A percentile compares a stretch with the other conserved stretches of the same genome.
phyloP scores from a whole-genome alignment of 73 alveolate genomes.

The Tetrahymena malaccensis region DNA sequence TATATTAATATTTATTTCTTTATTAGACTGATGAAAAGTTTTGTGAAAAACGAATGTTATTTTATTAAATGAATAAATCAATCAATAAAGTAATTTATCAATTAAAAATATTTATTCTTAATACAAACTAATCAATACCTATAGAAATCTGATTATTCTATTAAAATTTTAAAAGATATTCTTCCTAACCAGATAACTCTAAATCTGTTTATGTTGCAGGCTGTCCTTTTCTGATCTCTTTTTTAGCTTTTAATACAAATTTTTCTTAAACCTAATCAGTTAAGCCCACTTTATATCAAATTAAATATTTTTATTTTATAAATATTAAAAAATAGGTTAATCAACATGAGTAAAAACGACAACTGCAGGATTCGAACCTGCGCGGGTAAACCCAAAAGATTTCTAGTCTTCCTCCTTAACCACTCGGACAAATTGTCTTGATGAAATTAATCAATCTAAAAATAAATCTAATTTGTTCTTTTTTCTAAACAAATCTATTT shows the following conservation, averaged over 20 bases:
- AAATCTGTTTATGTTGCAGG: background rate
- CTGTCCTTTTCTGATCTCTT: background rate
- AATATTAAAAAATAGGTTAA: background rate
- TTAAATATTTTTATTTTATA: background rate
- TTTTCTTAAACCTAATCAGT: background rate
- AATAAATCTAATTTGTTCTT: background rate
- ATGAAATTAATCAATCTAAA: background rate
- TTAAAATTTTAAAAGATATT: background rate
- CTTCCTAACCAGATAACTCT: background rate
- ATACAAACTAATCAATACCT: background rate
- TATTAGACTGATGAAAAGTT: background rate
- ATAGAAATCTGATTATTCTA: background rate
- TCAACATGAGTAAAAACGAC: constrained; percentile 36
- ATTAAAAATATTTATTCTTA: too few relatives aligned
- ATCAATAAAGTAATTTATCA: too few relatives aligned
- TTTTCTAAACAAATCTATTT: background rate
- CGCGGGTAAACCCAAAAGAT: constrained; percentile 55
- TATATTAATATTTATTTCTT: too few relatives aligned
- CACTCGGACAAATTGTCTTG: constrained; percentile 48
- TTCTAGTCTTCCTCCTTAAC: constrained; percentile 58
- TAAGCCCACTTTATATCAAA: background rate
- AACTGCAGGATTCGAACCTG: constrained; percentile 62
- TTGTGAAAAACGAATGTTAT: background rate
- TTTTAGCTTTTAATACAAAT: too few relatives aligned
- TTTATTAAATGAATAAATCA: too few relatives aligned